These are phyloP conservation scores for Solanum sejunctum DNA, from an alignment of 257 asterid genomes.

Conservation along the genomic window DNA sequence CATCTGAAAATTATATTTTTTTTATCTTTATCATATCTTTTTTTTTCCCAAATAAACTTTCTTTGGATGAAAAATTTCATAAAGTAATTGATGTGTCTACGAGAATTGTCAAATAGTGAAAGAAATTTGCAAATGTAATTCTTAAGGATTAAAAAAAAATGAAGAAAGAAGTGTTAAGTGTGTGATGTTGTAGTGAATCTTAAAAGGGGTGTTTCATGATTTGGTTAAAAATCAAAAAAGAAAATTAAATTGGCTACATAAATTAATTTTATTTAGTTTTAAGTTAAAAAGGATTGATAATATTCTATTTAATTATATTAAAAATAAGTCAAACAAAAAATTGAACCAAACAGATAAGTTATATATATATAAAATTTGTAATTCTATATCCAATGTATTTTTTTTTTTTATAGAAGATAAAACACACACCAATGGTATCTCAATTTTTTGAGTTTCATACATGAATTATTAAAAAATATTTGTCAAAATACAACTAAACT, in stretches of 20 bases:
- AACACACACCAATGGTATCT: no score
- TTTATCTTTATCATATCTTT: no score
- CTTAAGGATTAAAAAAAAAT: background rate
- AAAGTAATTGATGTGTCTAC: background rate
- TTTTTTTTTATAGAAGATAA: no score
- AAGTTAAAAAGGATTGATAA: background rate
- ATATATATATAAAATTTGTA: background rate
- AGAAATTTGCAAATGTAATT: background rate
- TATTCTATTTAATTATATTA: background rate
- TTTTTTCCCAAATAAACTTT: no score
- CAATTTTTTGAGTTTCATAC: no score
- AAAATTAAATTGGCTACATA: background rate
- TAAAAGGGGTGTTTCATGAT: background rate
- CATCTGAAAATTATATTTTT: no score
- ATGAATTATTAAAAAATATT: background rate
- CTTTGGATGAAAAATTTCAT: background rate
- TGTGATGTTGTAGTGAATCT: background rate
- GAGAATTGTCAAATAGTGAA: background rate
- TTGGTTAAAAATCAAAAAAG: no score
- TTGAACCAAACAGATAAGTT: fast-evolving
- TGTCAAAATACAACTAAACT: background rate
- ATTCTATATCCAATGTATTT: no score
- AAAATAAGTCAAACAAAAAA: background rate
- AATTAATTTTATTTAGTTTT: background rate
- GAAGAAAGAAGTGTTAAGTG: background rate